A percentile compares a stretch with the other conserved stretches of the same genome.
Evolutionary conservation across 345 rosid species (phyloP).

Genomic region (Salix koriyanagi): DNA sequence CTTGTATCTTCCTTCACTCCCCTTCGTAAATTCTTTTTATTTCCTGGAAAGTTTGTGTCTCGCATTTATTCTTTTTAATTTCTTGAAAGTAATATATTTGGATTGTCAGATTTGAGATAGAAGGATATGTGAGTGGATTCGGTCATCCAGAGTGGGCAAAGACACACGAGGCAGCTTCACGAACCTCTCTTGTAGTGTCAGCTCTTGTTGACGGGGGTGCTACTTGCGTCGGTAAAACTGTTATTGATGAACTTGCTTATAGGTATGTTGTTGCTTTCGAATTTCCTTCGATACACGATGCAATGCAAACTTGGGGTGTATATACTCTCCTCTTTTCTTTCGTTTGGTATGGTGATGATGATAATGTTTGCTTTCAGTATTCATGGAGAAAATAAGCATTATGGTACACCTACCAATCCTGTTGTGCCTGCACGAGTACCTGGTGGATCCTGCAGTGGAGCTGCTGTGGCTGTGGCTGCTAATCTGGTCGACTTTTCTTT

Average conservation of each 20-base stretch:
- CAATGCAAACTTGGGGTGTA: not conserved
- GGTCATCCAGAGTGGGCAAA: slow-evolving; percentile 93
- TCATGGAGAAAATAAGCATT: slow-evolving; percentile 80
- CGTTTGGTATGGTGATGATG: not conserved
- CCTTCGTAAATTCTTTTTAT: not conserved
- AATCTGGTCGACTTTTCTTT: slow-evolving; percentile 76
- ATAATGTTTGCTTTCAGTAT: slow-evolving; percentile 43
- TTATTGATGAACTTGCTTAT: slow-evolving; percentile 78
- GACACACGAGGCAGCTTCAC: slow-evolving; percentile 63
- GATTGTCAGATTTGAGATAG: slow-evolving; percentile 68
- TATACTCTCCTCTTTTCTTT: not conserved
- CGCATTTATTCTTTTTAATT: too few relatives aligned
- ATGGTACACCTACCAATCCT: slow-evolving; percentile 87
- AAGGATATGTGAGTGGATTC: slow-evolving; percentile 83
- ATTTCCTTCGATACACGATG: not conserved
- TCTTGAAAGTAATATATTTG: not conserved
- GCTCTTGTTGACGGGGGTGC: slow-evolving; percentile 90
- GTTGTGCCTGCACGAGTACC: slow-evolving; percentile 61
- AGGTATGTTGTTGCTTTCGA: slow-evolving; percentile 35
- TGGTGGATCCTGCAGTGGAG: slow-evolving; percentile 92
- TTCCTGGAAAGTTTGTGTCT: not conserved
- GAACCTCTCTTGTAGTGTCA: slow-evolving; percentile 58
- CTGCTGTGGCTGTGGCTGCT: slow-evolving; percentile 92
- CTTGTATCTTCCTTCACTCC: slow-evolving; percentile 35
- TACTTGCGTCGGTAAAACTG: slow-evolving; percentile 86